These are phyloP conservation scores for Populus hybrid DNA, from an alignment of 441 rosid genomes.

Conservation along the genomic window DNA sequence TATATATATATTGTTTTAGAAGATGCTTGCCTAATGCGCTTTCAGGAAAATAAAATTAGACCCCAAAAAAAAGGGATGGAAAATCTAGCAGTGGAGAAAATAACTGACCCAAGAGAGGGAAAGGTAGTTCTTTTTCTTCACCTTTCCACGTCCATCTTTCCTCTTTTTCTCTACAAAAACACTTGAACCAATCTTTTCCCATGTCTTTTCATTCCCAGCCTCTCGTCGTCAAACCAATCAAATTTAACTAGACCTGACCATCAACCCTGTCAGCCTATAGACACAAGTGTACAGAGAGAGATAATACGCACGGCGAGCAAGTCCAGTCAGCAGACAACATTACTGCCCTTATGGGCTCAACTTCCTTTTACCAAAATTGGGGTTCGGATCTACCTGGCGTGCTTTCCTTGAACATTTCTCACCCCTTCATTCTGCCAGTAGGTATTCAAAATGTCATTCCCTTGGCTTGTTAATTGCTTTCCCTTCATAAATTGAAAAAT, in stretches of 20 bases:
- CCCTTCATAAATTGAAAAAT: constrained; percentile 19
- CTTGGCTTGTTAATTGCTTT: constrained; percentile 8
- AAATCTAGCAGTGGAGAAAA: not conserved
- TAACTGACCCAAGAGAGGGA: constrained; percentile 10
- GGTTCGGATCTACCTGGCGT: constrained; percentile 7
- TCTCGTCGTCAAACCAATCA: constrained; percentile 25
- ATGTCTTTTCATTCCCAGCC: constrained; percentile 1
- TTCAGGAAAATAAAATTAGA: constrained; percentile 21
- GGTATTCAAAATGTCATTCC: not conserved
- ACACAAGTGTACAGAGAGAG: constrained; percentile 23
- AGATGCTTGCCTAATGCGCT: constrained; percentile 15
- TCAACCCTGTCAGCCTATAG: constrained; percentile 30
- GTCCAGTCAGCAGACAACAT: not conserved
- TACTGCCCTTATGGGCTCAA: constrained; percentile 11
- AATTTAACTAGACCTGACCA: constrained; percentile 20
- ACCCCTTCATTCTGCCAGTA: constrained; percentile 18
- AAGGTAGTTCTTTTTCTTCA: not conserved
- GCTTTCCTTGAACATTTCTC: constrained; percentile 7
- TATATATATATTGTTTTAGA: constrained; percentile 9
- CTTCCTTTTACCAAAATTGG: constrained; percentile 19
- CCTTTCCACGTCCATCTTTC: not conserved
- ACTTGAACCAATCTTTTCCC: not conserved
- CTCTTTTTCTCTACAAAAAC: constrained; percentile 19
- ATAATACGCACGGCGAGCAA: constrained; percentile 13
- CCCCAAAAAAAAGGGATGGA: not conserved